Evolutionary conservation across 306 rosid genomes (phyloP).

Genomic region (Lablab purpureus): DNA sequence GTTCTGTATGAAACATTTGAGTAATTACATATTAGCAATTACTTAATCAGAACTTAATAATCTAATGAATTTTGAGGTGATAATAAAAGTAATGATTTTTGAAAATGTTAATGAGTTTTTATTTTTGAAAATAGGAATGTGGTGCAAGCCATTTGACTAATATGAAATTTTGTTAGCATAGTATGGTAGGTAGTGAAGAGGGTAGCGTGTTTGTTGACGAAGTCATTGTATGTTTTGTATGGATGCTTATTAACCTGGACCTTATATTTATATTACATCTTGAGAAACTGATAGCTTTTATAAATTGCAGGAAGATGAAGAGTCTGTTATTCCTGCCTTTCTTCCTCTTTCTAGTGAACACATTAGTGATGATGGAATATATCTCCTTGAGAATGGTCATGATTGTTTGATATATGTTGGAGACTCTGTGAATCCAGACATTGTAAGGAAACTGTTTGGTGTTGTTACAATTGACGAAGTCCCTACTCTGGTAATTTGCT

Average conservation of each 20-base stretch:
- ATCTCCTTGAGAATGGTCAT: constrained; percentile 95
- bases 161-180: constrained; percentile 12
- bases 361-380: constrained; percentile 76
- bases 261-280: constrained; percentile 31
- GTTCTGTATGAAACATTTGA: constrained; percentile 12
- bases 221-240: constrained; percentile 2
- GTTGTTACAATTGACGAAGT: constrained; percentile 73
- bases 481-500: constrained; percentile 74
- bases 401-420: constrained; percentile 90
- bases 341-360: constrained; percentile 94
- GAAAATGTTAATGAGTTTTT: constrained; percentile 17
- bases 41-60: not conserved
- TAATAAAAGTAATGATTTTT: too few relatives aligned
- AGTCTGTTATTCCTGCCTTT: constrained; percentile 74
- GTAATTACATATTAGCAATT: constrained; percentile 17
- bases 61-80: not conserved
- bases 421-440: constrained; percentile 64
- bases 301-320: constrained; percentile 71
- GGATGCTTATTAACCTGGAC: constrained; percentile 4
- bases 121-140: not conserved
- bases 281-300: constrained; percentile 29
- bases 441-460: constrained; percentile 75
- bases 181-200: constrained; percentile 12
- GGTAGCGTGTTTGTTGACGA: not conserved
- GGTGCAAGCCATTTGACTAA: constrained; percentile 18